These are phyloP conservation scores for Phytopythium chamaehyphon DNA, from an alignment of 352 stramenopile genomes.

Conservation along the genomic window DNA sequence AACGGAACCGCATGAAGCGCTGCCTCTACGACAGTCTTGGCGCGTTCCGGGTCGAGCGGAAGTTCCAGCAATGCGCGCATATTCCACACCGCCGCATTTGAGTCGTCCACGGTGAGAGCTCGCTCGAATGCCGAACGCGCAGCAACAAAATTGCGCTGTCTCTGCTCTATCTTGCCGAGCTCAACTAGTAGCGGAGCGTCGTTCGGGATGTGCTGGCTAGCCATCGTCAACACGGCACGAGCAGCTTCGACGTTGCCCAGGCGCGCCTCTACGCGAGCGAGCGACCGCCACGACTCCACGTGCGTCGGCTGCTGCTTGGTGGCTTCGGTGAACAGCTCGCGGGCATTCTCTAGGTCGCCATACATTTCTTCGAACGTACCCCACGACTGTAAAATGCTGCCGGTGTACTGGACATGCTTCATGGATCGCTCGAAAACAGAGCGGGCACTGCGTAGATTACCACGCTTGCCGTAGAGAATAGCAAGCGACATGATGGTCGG, in stretches of 20 bases:
- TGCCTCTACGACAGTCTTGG: constrained; percentile 73
- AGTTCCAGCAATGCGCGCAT: constrained; percentile 76
- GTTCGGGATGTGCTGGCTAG: constrained; percentile 61
- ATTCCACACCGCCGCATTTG: constrained; percentile 73
- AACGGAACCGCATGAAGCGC: constrained; percentile 58
- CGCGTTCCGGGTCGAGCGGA: constrained; percentile 49
- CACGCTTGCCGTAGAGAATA: constrained; percentile 51
- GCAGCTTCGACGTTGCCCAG: constrained; percentile 60
- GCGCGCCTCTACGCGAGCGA: constrained; percentile 60
- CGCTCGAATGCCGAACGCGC: constrained; percentile 66
- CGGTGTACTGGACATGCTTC: constrained; percentile 48
- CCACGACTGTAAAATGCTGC: constrained; percentile 61
- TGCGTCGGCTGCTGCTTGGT: constrained; percentile 59
- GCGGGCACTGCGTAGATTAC: constrained; percentile 39
- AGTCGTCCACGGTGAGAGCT: constrained; percentile 67
- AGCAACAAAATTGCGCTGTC: constrained; percentile 47
- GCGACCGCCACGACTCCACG: constrained; percentile 61
- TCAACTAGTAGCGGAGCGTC: constrained; percentile 68
- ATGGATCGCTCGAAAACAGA: constrained; percentile 68
- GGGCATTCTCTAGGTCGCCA: constrained; percentile 59
- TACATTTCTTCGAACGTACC: constrained; percentile 75
- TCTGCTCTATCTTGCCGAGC: constrained; percentile 80
- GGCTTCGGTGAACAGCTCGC: constrained; percentile 70
- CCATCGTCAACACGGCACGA: constrained; percentile 58
- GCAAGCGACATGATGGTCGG: constrained; percentile 78